Conservation (phyloP, 2,329 filamentous ascomycete species). For the Phaeosphaeriaceae sp. region DNA sequence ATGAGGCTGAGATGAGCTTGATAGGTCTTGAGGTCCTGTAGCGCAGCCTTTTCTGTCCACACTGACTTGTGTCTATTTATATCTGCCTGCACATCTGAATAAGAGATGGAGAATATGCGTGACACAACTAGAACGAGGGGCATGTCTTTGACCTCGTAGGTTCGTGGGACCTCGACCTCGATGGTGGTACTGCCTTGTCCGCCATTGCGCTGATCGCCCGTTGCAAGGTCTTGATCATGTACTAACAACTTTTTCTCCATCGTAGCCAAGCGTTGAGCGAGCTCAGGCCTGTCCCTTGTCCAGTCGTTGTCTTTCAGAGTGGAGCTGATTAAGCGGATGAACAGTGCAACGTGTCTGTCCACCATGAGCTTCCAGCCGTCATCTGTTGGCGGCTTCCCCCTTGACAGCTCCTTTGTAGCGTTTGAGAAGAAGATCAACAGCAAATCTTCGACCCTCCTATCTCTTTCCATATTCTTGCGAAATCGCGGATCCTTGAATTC, state of each 20-base stretch:
- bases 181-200: slow-evolving; percentile 68
- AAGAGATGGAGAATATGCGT: slow-evolving; percentile 80
- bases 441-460: slow-evolving; percentile 88
- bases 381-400: slow-evolving; percentile 76
- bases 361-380: slow-evolving; percentile 91
- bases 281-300: slow-evolving; percentile 82
- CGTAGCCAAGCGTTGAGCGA: slow-evolving; percentile 76
- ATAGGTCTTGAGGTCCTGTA: slow-evolving; percentile 92
- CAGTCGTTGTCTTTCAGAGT: slow-evolving; percentile 85
- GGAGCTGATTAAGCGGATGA: slow-evolving; percentile 82
- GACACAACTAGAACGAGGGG: slow-evolving; percentile 86
- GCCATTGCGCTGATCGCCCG: slow-evolving; percentile 63
- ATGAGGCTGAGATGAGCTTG: slow-evolving; percentile 86
- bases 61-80: slow-evolving; percentile 79
- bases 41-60: slow-evolving; percentile 91
- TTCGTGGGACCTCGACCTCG: slow-evolving; percentile 82
- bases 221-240: slow-evolving; percentile 87
- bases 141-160: slow-evolving; percentile 97
- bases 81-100: slow-evolving; percentile 82
- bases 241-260: slow-evolving; percentile 93
- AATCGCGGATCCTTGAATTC: slow-evolving; percentile 89
- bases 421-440: slow-evolving; percentile 96
- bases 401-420: slow-evolving; percentile 87
- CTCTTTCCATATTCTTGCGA: slow-evolving; percentile 90
- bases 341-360: slow-evolving; percentile 92